Evolutionary conservation across 371 early-diverging fungal species (phyloP).

Genomic region (Rhizomucor pusillus): DNA sequence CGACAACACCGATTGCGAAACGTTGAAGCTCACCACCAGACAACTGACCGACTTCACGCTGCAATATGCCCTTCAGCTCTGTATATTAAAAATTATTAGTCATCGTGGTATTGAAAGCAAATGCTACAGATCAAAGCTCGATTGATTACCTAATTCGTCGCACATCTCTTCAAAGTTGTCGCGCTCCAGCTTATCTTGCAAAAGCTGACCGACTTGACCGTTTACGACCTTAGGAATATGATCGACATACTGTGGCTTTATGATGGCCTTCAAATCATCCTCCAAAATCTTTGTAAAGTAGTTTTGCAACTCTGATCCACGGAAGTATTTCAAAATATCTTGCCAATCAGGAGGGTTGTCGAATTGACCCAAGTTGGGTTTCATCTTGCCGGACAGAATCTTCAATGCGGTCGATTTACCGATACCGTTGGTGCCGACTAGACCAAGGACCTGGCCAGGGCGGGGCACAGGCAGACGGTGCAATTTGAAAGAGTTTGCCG

Average conservation of each 20-base stretch:
- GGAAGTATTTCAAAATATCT: constrained; percentile 95
- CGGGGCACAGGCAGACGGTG: constrained; percentile 98
- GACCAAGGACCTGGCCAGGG: constrained; percentile 97
- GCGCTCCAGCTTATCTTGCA: constrained; percentile 74
- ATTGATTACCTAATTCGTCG: constrained; percentile 61
- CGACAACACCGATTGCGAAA: constrained; percentile 94
- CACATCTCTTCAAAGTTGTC: constrained; percentile 78
- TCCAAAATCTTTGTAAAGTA: constrained; percentile 99
- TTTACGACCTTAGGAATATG: constrained; percentile 87
- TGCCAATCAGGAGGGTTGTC: constrained; percentile 95
- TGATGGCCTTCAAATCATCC: constrained; percentile 92
- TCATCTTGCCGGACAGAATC: constrained; percentile 95
- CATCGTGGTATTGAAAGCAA: not conserved
- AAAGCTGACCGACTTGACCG: constrained; percentile 79
- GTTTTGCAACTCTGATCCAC: constrained; percentile 99
- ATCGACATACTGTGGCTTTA: constrained; percentile 99
- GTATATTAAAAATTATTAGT: constrained; percentile 4
- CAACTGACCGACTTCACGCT: constrained; percentile 88
- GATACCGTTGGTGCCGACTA: constrained; percentile 99
- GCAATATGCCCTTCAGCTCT: constrained; percentile 86
- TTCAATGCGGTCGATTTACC: constrained; percentile 98
- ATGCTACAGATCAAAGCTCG: not conserved
- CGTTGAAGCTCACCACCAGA: constrained; percentile 99
- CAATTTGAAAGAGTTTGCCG: constrained; percentile 99
- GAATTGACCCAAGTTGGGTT: constrained; percentile 97